Conservation (phyloP, 192 early-diverging fungal genomes). For the Podila horticola region DNA sequence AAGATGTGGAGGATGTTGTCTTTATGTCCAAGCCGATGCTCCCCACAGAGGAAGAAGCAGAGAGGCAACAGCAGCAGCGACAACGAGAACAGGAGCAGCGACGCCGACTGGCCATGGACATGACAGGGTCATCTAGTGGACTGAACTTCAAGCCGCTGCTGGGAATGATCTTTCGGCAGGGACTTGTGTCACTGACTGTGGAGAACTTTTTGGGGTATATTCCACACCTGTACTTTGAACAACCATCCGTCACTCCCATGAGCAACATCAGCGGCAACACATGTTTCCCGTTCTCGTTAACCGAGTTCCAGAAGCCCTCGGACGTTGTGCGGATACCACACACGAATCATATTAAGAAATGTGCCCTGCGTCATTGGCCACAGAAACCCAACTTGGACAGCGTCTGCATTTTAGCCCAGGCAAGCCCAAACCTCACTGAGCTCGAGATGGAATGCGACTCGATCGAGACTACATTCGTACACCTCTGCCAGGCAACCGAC, state of each 20-base stretch:
- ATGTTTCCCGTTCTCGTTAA: background rate
- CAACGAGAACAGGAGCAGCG: background rate
- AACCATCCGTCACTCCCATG: background rate
- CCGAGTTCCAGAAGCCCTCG: background rate
- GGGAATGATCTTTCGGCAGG: slow-evolving; percentile 24
- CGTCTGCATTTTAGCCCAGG: background rate
- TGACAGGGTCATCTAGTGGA: slow-evolving; percentile 1
- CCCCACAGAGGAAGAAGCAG: background rate
- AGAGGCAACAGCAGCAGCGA: background rate
- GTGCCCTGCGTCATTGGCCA: background rate
- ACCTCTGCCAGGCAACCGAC: background rate
- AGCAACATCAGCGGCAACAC: background rate
- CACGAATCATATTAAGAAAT: background rate
- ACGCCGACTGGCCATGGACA: background rate
- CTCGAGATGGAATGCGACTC: slow-evolving; percentile 6
- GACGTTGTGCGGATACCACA: background rate
- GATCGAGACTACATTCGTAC: background rate
- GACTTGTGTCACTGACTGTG: slow-evolving; percentile 19
- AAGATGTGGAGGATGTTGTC: background rate
- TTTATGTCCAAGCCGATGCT: background rate
- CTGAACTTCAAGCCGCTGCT: slow-evolving; percentile 21
- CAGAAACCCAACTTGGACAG: background rate
- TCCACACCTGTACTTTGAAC: background rate
- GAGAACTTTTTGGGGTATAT: slow-evolving; percentile 23
- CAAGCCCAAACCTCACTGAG: background rate